Evolutionary conservation across 345 rosid species (phyloP).

Genomic region (Eucalyptus marginata): DNA sequence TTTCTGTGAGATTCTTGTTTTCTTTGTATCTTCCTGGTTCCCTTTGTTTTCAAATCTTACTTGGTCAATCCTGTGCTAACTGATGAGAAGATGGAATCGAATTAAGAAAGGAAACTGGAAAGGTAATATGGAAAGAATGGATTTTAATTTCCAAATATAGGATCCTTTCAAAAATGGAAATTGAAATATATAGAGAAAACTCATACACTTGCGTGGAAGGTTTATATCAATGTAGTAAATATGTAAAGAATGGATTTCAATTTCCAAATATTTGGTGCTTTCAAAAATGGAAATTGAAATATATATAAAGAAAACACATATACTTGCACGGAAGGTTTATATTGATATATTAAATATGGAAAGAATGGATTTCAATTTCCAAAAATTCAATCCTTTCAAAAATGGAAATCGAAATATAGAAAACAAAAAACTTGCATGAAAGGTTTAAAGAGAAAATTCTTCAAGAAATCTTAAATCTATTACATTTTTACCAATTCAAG

Average conservation of each 20-base stretch:
- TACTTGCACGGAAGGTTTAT: not conserved
- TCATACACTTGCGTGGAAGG: not conserved
- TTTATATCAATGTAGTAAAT: not conserved
- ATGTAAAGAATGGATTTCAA: not conserved
- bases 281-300: not conserved
- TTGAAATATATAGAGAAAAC: not conserved
- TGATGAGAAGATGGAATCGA: not conserved
- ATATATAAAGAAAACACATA: not conserved
- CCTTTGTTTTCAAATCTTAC: not conserved
- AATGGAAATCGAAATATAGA: not conserved
- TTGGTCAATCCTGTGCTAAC: not conserved
- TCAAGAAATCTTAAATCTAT: no score
- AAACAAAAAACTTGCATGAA: not conserved
- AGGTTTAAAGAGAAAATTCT: no score
- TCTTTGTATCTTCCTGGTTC: not conserved
- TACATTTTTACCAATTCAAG: fast-evolving
- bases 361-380: not conserved
- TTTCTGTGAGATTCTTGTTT: not conserved
- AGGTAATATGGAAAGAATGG: not conserved
- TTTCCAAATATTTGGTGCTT: not conserved
- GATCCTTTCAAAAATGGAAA: not conserved
- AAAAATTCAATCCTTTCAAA: not conserved
- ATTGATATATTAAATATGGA: not conserved
- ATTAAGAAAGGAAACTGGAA: not conserved
- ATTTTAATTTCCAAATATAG: not conserved